Evolutionary conservation across 148 eudicot genomes (phyloP).

Genomic region (Dianthus caryophyllus): DNA sequence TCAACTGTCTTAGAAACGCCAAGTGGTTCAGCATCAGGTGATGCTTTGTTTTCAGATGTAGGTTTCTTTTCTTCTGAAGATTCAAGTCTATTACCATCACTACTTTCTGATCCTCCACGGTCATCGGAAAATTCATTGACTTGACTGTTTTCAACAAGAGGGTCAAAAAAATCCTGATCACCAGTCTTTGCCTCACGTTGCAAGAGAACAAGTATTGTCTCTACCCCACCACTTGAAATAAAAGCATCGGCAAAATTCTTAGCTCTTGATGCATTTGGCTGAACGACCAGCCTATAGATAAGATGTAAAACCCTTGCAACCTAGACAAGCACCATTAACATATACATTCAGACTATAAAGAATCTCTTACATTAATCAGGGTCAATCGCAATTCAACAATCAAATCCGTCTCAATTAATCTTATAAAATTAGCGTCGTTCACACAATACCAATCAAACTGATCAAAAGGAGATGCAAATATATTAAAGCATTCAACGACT

Average conservation of each 20-base stretch:
- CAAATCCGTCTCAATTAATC: not conserved
- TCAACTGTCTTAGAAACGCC: constrained; percentile 22
- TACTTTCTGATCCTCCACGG: constrained; percentile 25
- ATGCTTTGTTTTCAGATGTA: constrained; percentile 27
- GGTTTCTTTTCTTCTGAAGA: constrained; percentile 37
- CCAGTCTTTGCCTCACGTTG: constrained; percentile 89
- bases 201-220: constrained; percentile 91
- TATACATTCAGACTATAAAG: constrained; percentile 9
- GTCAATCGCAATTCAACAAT: not conserved
- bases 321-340: constrained; percentile 43
- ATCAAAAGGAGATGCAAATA: not conserved
- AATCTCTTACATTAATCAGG: not conserved
- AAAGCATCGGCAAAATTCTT: constrained; percentile 88
- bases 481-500: not conserved
- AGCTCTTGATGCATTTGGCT: constrained; percentile 88
- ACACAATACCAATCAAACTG: not conserved
- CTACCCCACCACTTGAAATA: constrained; percentile 89
- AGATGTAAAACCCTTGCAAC: constrained; percentile 92
- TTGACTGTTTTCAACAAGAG: constrained; percentile 35
- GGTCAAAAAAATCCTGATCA: constrained; percentile 46
- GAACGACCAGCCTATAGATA: constrained; percentile 89
- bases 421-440: not conserved
- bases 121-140: constrained; percentile 31
- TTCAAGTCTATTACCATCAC: constrained; percentile 29
- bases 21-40: constrained; percentile 30